Evolutionary conservation across 768 basidiomycete genomes (phyloP).

Genomic region (Amylocystis lapponica): DNA sequence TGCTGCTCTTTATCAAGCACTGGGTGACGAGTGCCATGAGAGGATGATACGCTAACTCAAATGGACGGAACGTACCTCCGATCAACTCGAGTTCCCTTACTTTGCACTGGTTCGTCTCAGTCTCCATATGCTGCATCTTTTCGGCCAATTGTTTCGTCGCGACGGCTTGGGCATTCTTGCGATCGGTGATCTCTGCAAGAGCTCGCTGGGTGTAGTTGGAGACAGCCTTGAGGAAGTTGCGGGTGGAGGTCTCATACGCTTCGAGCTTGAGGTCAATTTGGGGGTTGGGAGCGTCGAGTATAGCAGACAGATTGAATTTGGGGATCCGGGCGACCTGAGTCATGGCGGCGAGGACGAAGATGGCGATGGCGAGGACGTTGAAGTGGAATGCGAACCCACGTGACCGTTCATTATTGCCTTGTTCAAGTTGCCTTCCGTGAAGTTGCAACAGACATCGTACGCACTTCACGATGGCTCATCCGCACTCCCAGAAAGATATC

Average conservation of each 20-base stretch:
- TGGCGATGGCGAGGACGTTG: no score
- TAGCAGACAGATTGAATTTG: slow-evolving; percentile 55
- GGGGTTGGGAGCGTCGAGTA: slow-evolving; percentile 49
- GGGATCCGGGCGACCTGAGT: slow-evolving; percentile 26
- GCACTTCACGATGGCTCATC: no score
- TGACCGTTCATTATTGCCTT: no score
- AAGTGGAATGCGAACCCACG: no score
- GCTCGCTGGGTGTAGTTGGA: slow-evolving; percentile 68
- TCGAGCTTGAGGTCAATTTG: slow-evolving; percentile 59
- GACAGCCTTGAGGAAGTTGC: slow-evolving; percentile 69
- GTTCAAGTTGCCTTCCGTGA: no score
- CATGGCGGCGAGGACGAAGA: slow-evolving; percentile 7
- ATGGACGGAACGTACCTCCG: slow-evolving; percentile 51
- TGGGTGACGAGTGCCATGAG: slow-evolving; percentile 19
- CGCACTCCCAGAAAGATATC: no score
- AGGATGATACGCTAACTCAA: not conserved
- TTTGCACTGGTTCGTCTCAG: slow-evolving; percentile 71
- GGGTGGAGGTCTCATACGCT: slow-evolving; percentile 58
- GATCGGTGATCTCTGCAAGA: slow-evolving; percentile 61
- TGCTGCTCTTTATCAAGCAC: slow-evolving; percentile 67
- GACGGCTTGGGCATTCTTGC: slow-evolving; percentile 52
- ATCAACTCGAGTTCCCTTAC: slow-evolving; percentile 75
- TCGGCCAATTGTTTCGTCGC: slow-evolving; percentile 63
- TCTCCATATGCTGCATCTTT: slow-evolving; percentile 54
- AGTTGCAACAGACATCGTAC: no score